Evolutionary conservation across 768 basidiomycete species (phyloP), one percentile per base, ranked within the genome.

Genomic region (Trichaptum fuscoviolaceum): DNA sequence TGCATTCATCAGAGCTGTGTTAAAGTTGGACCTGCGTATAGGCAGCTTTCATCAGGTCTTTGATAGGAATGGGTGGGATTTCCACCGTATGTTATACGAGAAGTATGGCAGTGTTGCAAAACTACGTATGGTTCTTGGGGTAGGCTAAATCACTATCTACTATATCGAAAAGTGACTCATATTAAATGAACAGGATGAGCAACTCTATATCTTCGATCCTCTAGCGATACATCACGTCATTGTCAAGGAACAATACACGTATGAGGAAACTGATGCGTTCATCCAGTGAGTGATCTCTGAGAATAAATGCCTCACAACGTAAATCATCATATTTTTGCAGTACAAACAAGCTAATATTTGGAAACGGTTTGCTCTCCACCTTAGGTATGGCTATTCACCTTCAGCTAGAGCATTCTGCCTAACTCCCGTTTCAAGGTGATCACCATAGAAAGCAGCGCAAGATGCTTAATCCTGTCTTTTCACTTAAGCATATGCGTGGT

Each of bases 201-300:
- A 83, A 70, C 73, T 86, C 1, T 84, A 84, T 67, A 75, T 85
- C 75, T 63, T 69, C 58, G 84, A 86, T 69, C 82, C 84, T 1
- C 74, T 72, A 17, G 68, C 69, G 15, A 58, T 70, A 35, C 66
- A 69, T 20, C 27, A 67, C 25, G 64, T 69, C 25, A 35, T 69
- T 7, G 64, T 70, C 12, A 70, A 70, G 52, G 66, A 70, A 17
- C 68, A 69, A 27, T 58, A 68, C 36, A 65, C 65, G 8, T 70
- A 62, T 61, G 66, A 67, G 59, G 68, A 67, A 57, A 66, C 65
- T 9, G 57, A 58, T 18, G 52, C 36, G 27, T 69, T 69, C 63
- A 70, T 63, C 27, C 34, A 17, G 35, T 58, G 62, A 30, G 23
- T n/a, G 8, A 34, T 66, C 24, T 35, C 52, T 36, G 24, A 7